Conservation (phyloP, 2,329 filamentous ascomycete genomes). For the Neophaeococcomyces mojaviensis region DNA sequence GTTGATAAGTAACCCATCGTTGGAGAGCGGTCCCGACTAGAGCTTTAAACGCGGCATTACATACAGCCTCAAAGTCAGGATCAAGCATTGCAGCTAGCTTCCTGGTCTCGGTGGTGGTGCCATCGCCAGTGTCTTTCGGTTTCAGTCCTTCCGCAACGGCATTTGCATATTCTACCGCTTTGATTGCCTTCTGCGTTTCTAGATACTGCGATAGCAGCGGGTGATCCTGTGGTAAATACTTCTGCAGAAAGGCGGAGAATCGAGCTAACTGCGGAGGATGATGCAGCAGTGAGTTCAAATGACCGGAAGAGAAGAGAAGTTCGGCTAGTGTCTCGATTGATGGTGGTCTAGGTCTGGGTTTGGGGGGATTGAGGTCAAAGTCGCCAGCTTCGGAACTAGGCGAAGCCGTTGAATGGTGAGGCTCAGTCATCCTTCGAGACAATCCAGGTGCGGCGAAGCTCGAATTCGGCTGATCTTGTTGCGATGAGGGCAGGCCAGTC, state of each 20-base stretch:
- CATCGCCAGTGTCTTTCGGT: constrained; percentile 18
- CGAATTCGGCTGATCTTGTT: neutral
- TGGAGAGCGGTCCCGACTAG: constrained; percentile 36
- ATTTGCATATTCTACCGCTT: constrained; percentile 39
- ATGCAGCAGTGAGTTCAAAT: constrained; percentile 35
- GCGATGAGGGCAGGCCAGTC: neutral
- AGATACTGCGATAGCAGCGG: constrained; percentile 32
- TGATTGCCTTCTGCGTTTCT: constrained; percentile 35
- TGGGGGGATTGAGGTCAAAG: constrained; percentile 35
- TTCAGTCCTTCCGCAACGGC: constrained; percentile 32
- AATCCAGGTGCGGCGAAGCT: neutral
- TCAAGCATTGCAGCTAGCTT: constrained; percentile 30
- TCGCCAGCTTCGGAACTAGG: constrained; percentile 14
- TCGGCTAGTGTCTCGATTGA: constrained; percentile 30
- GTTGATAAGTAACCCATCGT: constrained; percentile 34
- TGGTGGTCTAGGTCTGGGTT: constrained; percentile 27
- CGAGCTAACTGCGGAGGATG: constrained; percentile 29
- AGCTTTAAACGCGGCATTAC: constrained; percentile 27
- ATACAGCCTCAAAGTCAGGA: constrained; percentile 29
- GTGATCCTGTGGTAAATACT: constrained; percentile 31
- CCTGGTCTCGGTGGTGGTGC: neutral
- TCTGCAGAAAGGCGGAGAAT: constrained; percentile 34
- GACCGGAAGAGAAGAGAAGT: constrained; percentile 37
- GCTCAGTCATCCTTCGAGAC: neutral
- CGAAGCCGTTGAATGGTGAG: neutral